Conservation (phyloP, 345 rosid species). For the Combretum micranthum region DNA sequence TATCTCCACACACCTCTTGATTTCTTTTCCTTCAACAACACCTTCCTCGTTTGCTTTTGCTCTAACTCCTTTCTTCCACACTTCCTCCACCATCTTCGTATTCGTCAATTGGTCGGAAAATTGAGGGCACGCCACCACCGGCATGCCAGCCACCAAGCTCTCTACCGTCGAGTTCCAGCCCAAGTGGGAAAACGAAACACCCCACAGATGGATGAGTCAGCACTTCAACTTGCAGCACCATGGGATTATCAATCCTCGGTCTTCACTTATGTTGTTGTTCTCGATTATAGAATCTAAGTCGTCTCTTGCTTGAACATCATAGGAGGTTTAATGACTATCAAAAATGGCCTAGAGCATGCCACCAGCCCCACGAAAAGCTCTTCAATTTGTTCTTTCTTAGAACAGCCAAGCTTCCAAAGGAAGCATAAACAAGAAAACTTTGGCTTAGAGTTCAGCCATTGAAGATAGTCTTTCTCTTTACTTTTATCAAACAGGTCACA, state of each 20-base stretch:
- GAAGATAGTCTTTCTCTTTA: constrained; percentile 13
- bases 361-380: constrained; percentile 18
- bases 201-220: constrained; percentile 25
- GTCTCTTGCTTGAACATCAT: neutral
- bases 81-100: constrained; percentile 24
- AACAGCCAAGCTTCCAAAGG: constrained; percentile 29
- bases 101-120: constrained; percentile 26
- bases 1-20: constrained; percentile 23
- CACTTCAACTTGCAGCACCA: constrained; percentile 38
- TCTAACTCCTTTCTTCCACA: constrained; percentile 24
- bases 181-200: constrained; percentile 33
- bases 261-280: neutral
- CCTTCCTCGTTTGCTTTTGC: constrained; percentile 7
- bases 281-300: constrained; percentile 1
- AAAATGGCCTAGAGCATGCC: constrained; percentile 10
- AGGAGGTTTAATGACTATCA: constrained; percentile 22
- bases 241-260: constrained; percentile 20
- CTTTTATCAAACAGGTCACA: constrained; percentile 24
- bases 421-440: constrained; percentile 19
- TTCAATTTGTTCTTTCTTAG: constrained; percentile 18
- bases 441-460: constrained; percentile 37
- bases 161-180: constrained; percentile 38
- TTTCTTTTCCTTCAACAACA: constrained; percentile 22
- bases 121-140: constrained; percentile 23
- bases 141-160: constrained; percentile 28